Conservation (phyloP, 139 green algal genomes). For the Closterium sp. region DNA sequence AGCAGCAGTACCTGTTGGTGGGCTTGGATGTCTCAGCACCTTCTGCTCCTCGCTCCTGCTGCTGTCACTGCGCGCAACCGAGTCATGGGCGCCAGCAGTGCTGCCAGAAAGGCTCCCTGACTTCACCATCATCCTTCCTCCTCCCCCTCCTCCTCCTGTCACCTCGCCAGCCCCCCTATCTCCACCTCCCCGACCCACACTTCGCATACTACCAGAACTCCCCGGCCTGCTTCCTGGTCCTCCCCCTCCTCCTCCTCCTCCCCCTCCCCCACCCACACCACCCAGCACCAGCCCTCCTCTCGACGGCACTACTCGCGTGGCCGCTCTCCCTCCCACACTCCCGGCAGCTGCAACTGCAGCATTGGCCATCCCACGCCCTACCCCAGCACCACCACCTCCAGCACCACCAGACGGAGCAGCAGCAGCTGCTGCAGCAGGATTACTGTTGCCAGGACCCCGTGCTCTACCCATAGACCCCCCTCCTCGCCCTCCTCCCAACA, state of each 20-base stretch:
- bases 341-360: neutral
- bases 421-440: neutral
- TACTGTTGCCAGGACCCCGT: neutral
- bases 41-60: neutral
- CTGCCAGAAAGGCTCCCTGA: neutral
- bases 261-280: neutral
- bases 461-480: neutral
- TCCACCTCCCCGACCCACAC: neutral
- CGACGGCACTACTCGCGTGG: neutral
- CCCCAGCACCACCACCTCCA: neutral
- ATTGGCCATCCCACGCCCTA: neutral
- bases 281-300: neutral
- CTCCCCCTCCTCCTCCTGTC: neutral
- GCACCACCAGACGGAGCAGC: neutral
- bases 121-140: neutral
- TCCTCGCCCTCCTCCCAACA: neutral
- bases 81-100: neutral
- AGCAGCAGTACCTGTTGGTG: neutral
- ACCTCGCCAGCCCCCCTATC: neutral
- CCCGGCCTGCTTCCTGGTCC: neutral
- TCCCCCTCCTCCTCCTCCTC: conserved; percentile 4
- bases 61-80: neutral
- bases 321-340: neutral
- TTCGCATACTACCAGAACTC: neutral
- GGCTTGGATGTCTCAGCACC: neutral